Percentiles rank a stretch among this genome's conserved stretches.
phyloP scores from a whole-genome alignment of 75 land plant species.

The Pinus tabuliformis region DNA sequence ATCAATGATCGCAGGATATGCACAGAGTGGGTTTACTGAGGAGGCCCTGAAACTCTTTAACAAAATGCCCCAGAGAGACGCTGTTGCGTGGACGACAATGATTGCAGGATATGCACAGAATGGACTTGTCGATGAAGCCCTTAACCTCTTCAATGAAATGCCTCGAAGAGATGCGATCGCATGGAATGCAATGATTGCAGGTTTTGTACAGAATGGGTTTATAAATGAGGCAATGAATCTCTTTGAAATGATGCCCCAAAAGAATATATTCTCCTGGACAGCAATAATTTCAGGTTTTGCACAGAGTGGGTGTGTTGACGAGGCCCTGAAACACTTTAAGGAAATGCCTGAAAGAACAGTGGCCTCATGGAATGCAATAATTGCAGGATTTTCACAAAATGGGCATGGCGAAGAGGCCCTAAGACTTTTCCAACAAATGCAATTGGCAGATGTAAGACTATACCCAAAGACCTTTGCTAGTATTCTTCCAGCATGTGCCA shows the following conservation, averaged over 20 bases:
- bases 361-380: constrained; percentile 51
- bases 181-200: constrained; percentile 60
- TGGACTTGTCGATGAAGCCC: constrained; percentile 14
- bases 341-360: constrained; percentile 26
- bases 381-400: constrained; percentile 34
- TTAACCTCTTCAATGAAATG: constrained; percentile 43
- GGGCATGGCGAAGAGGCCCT: constrained; percentile 35
- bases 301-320: constrained; percentile 16
- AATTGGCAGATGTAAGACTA: constrained; percentile 22
- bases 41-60: constrained; percentile 36
- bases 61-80: constrained; percentile 10
- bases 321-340: constrained; percentile 47
- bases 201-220: constrained; percentile 45
- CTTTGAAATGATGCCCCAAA: constrained; percentile 31
- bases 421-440: constrained; percentile 38
- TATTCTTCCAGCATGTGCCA: constrained; percentile 44
- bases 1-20: constrained; percentile 38
- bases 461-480: constrained; percentile 35
- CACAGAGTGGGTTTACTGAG: constrained; percentile 19
- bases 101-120: constrained; percentile 21
- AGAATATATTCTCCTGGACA: constrained; percentile 59
- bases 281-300: constrained; percentile 41
- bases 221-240: constrained; percentile 16
- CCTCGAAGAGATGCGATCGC: constrained; percentile 33
- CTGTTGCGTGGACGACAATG: background rate